Evolutionary conservation across 305 asterid genomes (phyloP).

Genomic region (Withania somnifera): DNA sequence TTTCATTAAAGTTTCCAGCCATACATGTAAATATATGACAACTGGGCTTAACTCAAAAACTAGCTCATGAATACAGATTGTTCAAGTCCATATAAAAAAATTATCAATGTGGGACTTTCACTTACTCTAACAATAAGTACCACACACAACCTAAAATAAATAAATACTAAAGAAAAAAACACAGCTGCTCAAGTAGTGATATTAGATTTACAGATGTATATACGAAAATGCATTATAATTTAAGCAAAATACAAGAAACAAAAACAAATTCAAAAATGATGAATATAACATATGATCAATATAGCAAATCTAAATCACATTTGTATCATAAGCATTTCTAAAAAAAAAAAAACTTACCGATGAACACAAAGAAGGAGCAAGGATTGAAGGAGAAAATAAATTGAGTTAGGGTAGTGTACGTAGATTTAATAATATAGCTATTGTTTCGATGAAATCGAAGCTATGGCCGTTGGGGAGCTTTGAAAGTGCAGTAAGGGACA

Average conservation of each 20-base stretch:
- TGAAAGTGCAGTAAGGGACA: slow-evolving; percentile 9
- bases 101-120: too few relatives aligned
- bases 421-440: not conserved
- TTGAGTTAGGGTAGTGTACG: too few relatives aligned
- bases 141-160: too few relatives aligned
- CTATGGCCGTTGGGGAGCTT: slow-evolving; percentile 6
- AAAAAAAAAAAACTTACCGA: not conserved
- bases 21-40: too few relatives aligned
- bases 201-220: not conserved
- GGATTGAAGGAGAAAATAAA: not conserved
- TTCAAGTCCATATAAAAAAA: too few relatives aligned
- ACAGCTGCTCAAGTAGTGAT: too few relatives aligned
- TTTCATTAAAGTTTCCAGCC: not conserved
- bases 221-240: not conserved
- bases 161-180: too few relatives aligned
- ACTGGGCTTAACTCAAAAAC: too few relatives aligned
- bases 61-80: too few relatives aligned
- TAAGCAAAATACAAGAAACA: not conserved
- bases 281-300: not conserved
- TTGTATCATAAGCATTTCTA: not conserved
- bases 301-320: not conserved
- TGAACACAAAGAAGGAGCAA: not conserved
- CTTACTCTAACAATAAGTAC: too few relatives aligned
- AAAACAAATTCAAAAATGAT: not conserved
- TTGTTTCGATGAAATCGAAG: slow-evolving; percentile 14